These are phyloP conservation scores for Endothia cerciana DNA, from an alignment of 2,329 filamentous ascomycete genomes.

Conservation along the genomic window DNA sequence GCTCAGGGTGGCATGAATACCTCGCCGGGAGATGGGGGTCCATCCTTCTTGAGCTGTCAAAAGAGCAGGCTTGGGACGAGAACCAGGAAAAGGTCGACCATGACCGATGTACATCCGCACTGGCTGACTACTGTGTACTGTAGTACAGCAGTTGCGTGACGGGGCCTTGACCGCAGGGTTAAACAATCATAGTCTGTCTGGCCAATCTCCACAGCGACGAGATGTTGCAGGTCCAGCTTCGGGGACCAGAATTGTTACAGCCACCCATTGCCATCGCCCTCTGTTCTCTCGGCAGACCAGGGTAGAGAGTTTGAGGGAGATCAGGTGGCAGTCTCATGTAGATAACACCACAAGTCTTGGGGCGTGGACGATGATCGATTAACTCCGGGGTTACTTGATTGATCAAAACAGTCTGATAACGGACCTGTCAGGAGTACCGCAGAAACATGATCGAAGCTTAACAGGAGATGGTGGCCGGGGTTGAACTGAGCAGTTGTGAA, in stretches of 20 bases:
- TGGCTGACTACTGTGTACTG: background rate
- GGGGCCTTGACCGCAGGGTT: background rate
- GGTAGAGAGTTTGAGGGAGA: background rate
- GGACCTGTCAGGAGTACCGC: background rate
- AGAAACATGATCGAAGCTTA: constrained; percentile 7
- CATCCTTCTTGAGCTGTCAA: constrained; percentile 1
- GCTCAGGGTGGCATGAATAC: background rate
- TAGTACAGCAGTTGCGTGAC: background rate
- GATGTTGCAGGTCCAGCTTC: constrained; percentile 2
- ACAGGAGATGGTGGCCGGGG: background rate
- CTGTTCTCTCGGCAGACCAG: background rate
- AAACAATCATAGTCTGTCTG: background rate
- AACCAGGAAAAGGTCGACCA: background rate
- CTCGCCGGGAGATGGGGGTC: background rate
- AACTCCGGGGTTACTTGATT: background rate
- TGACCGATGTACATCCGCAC: no score
- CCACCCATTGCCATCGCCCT: background rate
- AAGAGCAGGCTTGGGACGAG: background rate
- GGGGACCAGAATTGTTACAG: background rate
- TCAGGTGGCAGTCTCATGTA: constrained; percentile 15
- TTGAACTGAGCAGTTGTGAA: background rate
- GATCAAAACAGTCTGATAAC: constrained; percentile 8
- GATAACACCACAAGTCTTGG: background rate
- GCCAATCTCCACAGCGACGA: background rate
- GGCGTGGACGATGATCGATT: background rate